Conservation (phyloP, 495 filamentous ascomycete species). For the Aspergillus asperescens region DNA sequence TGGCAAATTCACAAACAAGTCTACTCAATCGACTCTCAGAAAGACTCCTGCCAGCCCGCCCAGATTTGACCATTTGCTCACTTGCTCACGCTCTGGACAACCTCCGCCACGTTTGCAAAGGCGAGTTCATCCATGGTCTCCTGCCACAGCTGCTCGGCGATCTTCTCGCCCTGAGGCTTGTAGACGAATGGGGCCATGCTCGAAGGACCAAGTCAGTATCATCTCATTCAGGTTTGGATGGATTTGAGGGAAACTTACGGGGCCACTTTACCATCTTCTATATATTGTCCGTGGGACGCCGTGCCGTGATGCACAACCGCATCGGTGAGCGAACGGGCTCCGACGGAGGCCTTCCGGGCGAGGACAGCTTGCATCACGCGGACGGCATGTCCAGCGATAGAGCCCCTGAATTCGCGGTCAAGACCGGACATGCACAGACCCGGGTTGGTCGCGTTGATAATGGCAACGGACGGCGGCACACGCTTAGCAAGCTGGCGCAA, state of each 20-base stretch:
- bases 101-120: slow-evolving; percentile 4
- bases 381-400: background rate
- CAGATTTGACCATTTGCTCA: too few species aligned
- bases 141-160: slow-evolving; percentile 3
- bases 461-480: background rate
- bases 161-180: slow-evolving; percentile 1
- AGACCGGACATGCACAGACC: slow-evolving; percentile 13
- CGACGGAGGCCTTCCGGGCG: slow-evolving; percentile 12
- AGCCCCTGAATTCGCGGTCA: slow-evolving; percentile 6
- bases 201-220: background rate
- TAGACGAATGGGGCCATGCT: slow-evolving; percentile 11
- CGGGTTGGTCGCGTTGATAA: slow-evolving; percentile 22
- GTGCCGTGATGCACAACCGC: slow-evolving; percentile 13
- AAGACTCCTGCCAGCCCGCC: too few species aligned
- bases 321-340: slow-evolving; percentile 12
- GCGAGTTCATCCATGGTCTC: slow-evolving; percentile 7
- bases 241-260: slow-evolving; percentile 11
- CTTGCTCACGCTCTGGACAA: background rate
- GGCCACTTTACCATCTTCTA: slow-evolving; percentile 12
- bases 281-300: slow-evolving; percentile 15
- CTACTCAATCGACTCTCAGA: too few species aligned
- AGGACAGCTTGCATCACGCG: background rate
- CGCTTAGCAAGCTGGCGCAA: slow-evolving; percentile 10
- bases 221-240: background rate
- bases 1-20: too few species aligned